Conservation (phyloP, 495 filamentous ascomycete genomes). For the Umbilicaria muhlenbergii region DNA sequence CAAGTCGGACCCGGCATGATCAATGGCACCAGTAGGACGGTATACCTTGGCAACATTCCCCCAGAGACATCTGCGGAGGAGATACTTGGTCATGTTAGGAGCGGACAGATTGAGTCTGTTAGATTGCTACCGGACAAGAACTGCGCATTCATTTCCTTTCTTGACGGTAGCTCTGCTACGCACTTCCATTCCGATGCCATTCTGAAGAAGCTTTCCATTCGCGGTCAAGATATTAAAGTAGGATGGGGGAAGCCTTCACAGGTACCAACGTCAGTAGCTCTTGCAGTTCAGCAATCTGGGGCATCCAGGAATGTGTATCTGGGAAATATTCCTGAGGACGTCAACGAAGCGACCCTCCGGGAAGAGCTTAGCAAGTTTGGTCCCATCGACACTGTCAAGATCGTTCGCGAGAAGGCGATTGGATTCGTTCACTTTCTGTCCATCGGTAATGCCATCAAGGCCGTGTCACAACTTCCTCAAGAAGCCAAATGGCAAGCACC, state of each 20-base stretch:
- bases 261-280: conserved; percentile 89
- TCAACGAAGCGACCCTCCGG: conserved; percentile 77
- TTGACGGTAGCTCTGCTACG: conserved; percentile 90
- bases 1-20: conserved; percentile 60
- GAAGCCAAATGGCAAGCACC: conserved; percentile 94
- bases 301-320: conserved; percentile 98
- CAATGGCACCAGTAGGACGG: conserved; percentile 85
- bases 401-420: conserved; percentile 95
- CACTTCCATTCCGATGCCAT: conserved; percentile 99
- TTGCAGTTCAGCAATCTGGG: conserved; percentile 93
- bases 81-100: conserved; percentile 90
- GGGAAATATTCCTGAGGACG: conserved; percentile 81
- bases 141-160: conserved; percentile 97
- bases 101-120: conserved; percentile 96
- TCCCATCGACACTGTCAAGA: conserved; percentile 91
- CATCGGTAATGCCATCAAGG: conserved; percentile 96
- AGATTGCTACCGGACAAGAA: conserved; percentile 95
- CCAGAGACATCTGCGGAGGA: conserved; percentile 97
- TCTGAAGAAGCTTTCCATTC: conserved; percentile 94
- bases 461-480: conserved; percentile 91
- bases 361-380: conserved; percentile 96
- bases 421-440: conserved; percentile 97
- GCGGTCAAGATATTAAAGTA: conserved; percentile 97
- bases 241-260: conserved; percentile 98
- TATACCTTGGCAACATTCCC: conserved; percentile 95